Base-by-base conservation (phyloP, 1,284 basidiomycete genomes). In the Xerocomus minutiporus region DNA sequence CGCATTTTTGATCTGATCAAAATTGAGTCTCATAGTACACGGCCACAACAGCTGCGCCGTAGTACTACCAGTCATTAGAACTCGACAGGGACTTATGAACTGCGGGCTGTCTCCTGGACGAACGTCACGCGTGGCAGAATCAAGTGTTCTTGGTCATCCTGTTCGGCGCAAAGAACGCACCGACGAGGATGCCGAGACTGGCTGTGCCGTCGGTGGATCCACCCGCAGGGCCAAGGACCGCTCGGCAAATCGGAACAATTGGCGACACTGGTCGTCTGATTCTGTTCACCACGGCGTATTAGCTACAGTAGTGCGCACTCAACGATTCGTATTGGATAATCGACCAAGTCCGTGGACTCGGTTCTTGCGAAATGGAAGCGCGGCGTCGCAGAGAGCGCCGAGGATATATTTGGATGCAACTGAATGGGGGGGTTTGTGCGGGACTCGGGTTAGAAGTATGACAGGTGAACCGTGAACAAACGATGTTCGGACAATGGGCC, bases 131-230 rank as follows among this genome's bases (percentile, higher is more conserved):
- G n/a, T 17, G 42, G 42, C n/a, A 31, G 42, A 43, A 43, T 43
- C 28, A 36, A 32, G 48, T 23, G 8, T 51, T 46, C 34, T 53
- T n/a, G 38, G 31, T 40, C 32, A 20, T 45, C 3, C 29, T 23
- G 1, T 42, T 50, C 62, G 61, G 59, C 43, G 43, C 34, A 40
- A 46, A 46, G 46, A 51, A 52, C 29, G 5, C 41, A 38, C 51
- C 61, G 59, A 20, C 20, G 20, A 20, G 20, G 20, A 2, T 20
- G 20, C 2, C 20, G 20, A 20, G 20, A 20, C 20, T 17, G 59
- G 56, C 59, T 58, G 61, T 62, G 61, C 41, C 23, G 20, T 20
- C 2, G 5, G 28, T 51, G 41, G 49, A 34, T 41, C 46, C 40
- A 56, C 39, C 54, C 46, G 51, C 31, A 29, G 20, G 20, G 42